Evolutionary conservation across 495 filamentous ascomycete species (phyloP), one percentile per base, ranked within the genome.

Genomic region (Hypomontagnella monticulosa): DNA sequence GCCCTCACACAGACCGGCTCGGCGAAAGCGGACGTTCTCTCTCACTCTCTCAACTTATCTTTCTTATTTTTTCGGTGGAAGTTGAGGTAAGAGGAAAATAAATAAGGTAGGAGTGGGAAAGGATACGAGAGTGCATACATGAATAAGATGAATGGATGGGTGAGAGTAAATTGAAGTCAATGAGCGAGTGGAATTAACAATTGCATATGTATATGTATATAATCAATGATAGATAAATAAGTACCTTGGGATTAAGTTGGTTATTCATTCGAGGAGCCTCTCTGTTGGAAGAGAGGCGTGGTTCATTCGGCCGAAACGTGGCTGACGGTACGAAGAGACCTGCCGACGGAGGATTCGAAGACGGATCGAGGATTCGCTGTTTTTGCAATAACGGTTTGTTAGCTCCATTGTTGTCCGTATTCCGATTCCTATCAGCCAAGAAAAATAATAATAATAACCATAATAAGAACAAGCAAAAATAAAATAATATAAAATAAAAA

Each of bases 201-300:
- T 23, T 48, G 16, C 47, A 63, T 47, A 57, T 49, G 38, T 48
- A 63, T 47, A 57, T 49, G 38, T 48, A 66, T 63, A 49, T 66
- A 43, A 47, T 48, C 23, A 27, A 27, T 27, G 23, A 27, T 27
- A 27, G n/a, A n/a, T n/a, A n/a, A 23, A 46, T 66, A 66, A 66
- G 63, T 81, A 82, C 80, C 80, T 82, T 82, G 51, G 66, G 55
- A 34, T 75, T 74, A 58, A 79, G 74, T 79, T 76, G 78, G 73
- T 76, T 74, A 80, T 80, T 82, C 80, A 82, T 82, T 67, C 77
- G 78, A 74, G 69, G 71, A 63, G 72, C 75, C 71, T 75, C 74
- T 68, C 69, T 69, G 70, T 75, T 62, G 61, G 71, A 76, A 79
- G 76, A 75, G 77, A 78, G 71, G 69, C 69, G 67, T 74, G 65